These are phyloP conservation scores for Musa troglodytarum DNA, from an alignment of 176 grass and related monocot genomes.

Conservation along the genomic window DNA sequence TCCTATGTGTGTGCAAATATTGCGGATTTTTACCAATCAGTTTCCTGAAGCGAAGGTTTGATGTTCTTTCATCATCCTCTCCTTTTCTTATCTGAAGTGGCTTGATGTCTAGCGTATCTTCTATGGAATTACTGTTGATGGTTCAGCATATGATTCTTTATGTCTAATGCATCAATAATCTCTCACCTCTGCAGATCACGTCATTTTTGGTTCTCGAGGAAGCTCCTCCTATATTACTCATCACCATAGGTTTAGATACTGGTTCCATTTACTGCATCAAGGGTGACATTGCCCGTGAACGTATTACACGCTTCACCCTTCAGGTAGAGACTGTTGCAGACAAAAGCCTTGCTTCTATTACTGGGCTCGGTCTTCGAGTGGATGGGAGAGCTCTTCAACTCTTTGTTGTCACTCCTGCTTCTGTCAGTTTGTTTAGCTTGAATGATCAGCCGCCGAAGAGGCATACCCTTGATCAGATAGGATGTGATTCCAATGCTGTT, in stretches of 20 bases:
- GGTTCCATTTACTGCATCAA: slow-evolving; percentile 97
- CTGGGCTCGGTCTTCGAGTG: slow-evolving; percentile 69
- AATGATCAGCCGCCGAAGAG: slow-evolving; percentile 73
- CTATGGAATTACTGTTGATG: neutral
- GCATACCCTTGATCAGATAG: slow-evolving; percentile 81
- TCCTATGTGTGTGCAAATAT: slow-evolving; percentile 94
- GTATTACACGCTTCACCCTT: slow-evolving; percentile 81
- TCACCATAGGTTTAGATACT: slow-evolving; percentile 70
- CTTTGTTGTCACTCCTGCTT: slow-evolving; percentile 71
- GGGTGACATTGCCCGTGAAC: slow-evolving; percentile 83
- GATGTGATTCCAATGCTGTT: slow-evolving; percentile 61
- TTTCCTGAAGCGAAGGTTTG: slow-evolving; percentile 87
- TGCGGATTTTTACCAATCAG: slow-evolving; percentile 76
- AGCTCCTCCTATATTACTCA: slow-evolving; percentile 74
- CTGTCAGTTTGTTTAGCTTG: slow-evolving; percentile 73
- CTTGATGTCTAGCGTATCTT: neutral
- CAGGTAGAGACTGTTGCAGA: slow-evolving; percentile 52
- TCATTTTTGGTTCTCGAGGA: slow-evolving; percentile 97
- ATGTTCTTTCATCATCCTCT: neutral
- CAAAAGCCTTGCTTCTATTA: slow-evolving; percentile 36
- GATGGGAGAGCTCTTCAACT: slow-evolving; percentile 74
- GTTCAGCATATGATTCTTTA: neutral
- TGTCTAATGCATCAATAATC: slow-evolving; percentile 16
- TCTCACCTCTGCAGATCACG: slow-evolving; percentile 52
- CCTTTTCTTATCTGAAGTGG: neutral